Conservation (phyloP, 2,329 filamentous ascomycete genomes). For the Colletotrichum simmondsii region DNA sequence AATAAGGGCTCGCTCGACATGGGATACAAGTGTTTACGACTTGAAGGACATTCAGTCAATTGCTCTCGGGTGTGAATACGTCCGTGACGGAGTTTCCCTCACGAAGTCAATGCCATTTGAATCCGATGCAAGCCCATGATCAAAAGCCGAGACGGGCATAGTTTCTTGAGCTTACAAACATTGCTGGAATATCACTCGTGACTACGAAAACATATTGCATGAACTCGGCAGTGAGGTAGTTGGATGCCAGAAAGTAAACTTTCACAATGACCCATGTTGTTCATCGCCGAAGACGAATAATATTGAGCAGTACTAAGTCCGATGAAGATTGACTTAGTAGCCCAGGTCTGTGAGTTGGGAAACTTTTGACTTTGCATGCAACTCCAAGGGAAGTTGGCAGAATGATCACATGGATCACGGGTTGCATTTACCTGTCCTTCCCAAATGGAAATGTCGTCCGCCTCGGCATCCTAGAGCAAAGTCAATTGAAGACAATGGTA, state of each 20-base stretch:
- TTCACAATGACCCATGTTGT: background rate
- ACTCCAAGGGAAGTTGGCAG: background rate
- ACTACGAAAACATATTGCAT: background rate
- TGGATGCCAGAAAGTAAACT: background rate
- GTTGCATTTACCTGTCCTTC: background rate
- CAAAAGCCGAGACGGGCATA: background rate
- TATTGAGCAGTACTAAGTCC: background rate
- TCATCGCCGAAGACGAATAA: background rate
- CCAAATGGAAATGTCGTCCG: background rate
- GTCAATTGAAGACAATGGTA: background rate
- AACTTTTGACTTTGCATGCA: background rate
- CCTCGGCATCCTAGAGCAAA: background rate
- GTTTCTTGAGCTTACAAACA: background rate
- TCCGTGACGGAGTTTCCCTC: background rate
- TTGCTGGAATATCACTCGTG: background rate
- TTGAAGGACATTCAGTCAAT: background rate
- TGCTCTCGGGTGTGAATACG: background rate
- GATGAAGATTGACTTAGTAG: background rate
- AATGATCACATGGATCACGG: background rate
- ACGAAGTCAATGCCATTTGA: background rate
- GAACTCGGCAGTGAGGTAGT: background rate
- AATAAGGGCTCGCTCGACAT: background rate
- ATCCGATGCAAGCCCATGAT: background rate
- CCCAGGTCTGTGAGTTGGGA: background rate
- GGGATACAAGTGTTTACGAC: background rate